Conservation (phyloP, 306 rosid genomes). For the Cucumis cinereus region DNA sequence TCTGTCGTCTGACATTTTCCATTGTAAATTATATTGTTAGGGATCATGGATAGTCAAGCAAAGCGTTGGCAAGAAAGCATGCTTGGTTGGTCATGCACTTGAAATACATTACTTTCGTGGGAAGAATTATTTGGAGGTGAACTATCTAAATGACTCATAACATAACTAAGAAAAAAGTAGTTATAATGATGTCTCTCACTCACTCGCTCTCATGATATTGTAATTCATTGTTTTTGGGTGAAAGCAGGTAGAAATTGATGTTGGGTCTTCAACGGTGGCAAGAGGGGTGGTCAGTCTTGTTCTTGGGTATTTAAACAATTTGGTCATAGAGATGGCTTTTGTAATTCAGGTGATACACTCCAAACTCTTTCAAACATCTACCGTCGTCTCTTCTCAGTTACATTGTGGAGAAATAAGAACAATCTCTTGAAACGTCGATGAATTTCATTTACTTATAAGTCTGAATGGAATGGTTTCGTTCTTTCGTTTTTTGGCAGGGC, state of each 20-base stretch:
- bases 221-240: constrained; percentile 13
- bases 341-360: constrained; percentile 53
- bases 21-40: constrained; percentile 23
- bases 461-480: neutral
- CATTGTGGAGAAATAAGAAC: neutral
- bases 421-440: neutral
- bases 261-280: constrained; percentile 81
- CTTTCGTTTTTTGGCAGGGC: constrained; percentile 27
- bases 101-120: constrained; percentile 52
- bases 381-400: neutral
- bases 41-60: constrained; percentile 98
- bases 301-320: constrained; percentile 80
- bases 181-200: neutral
- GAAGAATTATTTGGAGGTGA: constrained; percentile 77
- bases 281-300: constrained; percentile 74
- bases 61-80: constrained; percentile 89
- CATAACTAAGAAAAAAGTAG: neutral
- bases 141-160: neutral
- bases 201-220: neutral
- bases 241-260: constrained; percentile 44
- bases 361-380: neutral
- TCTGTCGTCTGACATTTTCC: neutral
- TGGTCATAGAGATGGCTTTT: constrained; percentile 91
- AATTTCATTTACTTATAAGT: neutral
- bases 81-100: constrained; percentile 68